Evolutionary conservation across 2,329 filamentous ascomycete species (phyloP).

Genomic region (Seiridium unicorne): DNA sequence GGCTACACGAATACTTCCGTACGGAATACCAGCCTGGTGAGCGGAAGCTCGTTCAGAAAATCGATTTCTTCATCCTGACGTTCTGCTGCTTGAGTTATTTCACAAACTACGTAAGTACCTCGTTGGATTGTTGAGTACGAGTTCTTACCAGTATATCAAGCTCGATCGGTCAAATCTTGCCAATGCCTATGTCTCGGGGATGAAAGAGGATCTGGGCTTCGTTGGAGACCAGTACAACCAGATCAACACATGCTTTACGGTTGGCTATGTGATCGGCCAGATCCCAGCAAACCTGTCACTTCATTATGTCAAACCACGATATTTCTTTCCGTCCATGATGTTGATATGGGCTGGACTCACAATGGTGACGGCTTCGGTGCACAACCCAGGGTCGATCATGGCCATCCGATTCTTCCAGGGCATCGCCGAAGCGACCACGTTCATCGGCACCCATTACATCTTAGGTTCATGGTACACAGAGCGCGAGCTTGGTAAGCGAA

Average conservation of each 20-base stretch:
- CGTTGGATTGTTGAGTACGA: background rate
- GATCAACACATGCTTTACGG: conserved; percentile 51
- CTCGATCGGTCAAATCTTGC: conserved; percentile 50
- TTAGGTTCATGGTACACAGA: conserved; percentile 61
- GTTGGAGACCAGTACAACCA: conserved; percentile 48
- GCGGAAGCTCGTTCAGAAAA: conserved; percentile 50
- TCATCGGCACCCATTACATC: conserved; percentile 58
- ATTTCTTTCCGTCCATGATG: conserved; percentile 65
- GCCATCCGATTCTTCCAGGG: conserved; percentile 58
- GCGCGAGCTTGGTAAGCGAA: conserved; percentile 60
- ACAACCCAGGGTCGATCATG: conserved; percentile 54
- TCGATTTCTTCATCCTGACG: conserved; percentile 63
- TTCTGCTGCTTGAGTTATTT: conserved; percentile 62
- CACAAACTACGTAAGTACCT: conserved; percentile 45
- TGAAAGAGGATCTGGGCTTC: conserved; percentile 50
- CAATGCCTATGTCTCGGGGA: conserved; percentile 55
- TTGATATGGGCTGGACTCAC: conserved; percentile 62
- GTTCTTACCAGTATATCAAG: conserved; percentile 2
- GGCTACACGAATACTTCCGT: conserved; percentile 25
- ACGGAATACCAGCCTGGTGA: conserved; percentile 31
- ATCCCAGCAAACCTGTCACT: conserved; percentile 61
- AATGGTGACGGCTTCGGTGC: conserved; percentile 55
- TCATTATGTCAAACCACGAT: conserved; percentile 60
- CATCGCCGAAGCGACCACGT: conserved; percentile 54
- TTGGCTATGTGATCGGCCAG: conserved; percentile 52